Base-by-base conservation (phyloP, 345 rosid species). In the Garcia nutans region DNA sequence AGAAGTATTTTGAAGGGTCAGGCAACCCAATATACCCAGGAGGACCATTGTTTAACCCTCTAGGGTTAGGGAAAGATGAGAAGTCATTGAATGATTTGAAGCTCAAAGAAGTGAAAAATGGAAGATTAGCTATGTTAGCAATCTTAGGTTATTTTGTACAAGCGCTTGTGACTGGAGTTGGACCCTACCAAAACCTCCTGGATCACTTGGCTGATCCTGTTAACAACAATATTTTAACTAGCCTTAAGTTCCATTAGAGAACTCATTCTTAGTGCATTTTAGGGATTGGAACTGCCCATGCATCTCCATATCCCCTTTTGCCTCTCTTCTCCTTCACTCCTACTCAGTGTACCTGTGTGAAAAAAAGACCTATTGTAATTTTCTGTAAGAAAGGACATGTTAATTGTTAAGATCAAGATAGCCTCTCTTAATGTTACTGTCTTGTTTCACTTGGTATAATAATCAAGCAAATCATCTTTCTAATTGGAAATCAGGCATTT, bases 61-160 rank as follows among this genome's bases (percentile, higher is more conserved):
- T 95, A 4, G 98, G 98, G 54, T 75, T 95, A 0, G 99, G 97
- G 6, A 95, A 95, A 84, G 90, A 93, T 68, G 97, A 91, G 87
- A 95, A 93, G 83, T 87, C 93, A 11, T 0, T 96, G 90, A 93
- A 87, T 74, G 99, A 96, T 0, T 71, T 96, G 88, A 96, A 93
- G 89, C 86, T 96, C 62, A 96, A 96, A 87, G 99, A 96, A 84
- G 86, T 96, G 79, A 96, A 93, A 91, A 96, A 93, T 52, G 97
- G 97, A 61, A 86, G 98, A 79, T 63, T 96, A 81, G 99, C 99
- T 2, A 93, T 96, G 98, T 76, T 91, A 78, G 98, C 99, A 1
- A 78, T 96, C 66, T 52, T 96, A 70, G 98, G 98, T 22, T 93
- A 81, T 85, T 93, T 93, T 68, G 60, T 91, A 9, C 99, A 93